Evolutionary conservation across 352 stramenopile genomes (phyloP).

Genomic region (Phytophthora sp.): DNA sequence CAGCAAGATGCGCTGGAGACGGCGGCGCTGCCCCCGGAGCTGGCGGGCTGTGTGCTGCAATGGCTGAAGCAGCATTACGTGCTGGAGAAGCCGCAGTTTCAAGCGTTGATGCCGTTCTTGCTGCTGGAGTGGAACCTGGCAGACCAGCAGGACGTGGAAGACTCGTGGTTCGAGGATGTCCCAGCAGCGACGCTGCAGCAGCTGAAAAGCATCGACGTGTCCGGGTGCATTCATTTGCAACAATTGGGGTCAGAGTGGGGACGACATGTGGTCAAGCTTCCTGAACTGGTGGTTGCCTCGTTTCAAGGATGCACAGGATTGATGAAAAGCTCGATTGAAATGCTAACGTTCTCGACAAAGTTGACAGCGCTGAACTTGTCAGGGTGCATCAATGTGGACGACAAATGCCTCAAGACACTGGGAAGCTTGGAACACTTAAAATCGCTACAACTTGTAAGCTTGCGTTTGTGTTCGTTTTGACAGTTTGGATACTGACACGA

Average conservation of each 20-base stretch:
- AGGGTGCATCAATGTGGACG: constrained; percentile 65
- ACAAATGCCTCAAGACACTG: constrained; percentile 55
- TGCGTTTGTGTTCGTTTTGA: not conserved
- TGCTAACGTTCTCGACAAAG: constrained; percentile 63
- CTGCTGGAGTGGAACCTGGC: constrained; percentile 65
- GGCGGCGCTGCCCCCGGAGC: constrained; percentile 41
- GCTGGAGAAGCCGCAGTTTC: constrained; percentile 65
- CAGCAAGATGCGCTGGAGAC: constrained; percentile 15
- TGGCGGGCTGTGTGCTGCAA: constrained; percentile 50
- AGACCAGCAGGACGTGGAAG: constrained; percentile 52
- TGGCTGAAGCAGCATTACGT: constrained; percentile 65
- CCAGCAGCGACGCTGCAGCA: constrained; percentile 46
- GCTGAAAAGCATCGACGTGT: constrained; percentile 64
- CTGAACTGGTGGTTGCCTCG: constrained; percentile 51
- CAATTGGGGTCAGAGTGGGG: constrained; percentile 50
- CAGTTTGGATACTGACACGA: not conserved
- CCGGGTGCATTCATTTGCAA: constrained; percentile 57
- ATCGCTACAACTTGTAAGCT: constrained; percentile 47
- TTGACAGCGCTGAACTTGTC: constrained; percentile 64
- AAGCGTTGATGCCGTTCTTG: constrained; percentile 52
- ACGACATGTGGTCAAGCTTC: constrained; percentile 32
- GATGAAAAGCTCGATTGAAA: constrained; percentile 48
- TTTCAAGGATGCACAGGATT: constrained; percentile 61
- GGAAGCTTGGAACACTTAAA: constrained; percentile 42
- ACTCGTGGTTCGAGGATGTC: constrained; percentile 74